phyloP scores from a whole-genome alignment of 805 yeast genomes.

The Dipodascus geniculatus region DNA sequence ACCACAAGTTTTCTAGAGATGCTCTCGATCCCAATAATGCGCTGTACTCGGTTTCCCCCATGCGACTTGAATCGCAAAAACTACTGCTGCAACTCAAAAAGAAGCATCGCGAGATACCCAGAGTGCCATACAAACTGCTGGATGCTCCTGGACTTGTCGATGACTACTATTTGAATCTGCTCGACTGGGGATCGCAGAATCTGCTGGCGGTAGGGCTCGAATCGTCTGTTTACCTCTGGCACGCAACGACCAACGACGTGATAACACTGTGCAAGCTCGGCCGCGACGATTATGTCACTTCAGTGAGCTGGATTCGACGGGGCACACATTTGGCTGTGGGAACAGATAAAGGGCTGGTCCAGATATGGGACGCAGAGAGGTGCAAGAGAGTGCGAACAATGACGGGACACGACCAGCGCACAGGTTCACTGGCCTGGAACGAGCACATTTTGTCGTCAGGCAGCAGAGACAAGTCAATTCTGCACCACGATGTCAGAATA shows the following conservation, averaged over 20 bases:
- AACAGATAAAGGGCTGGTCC: conserved; percentile 74
- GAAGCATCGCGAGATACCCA: conserved; percentile 64
- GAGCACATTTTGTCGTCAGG: conserved; percentile 83
- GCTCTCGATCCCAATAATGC: not conserved
- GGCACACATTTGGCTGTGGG: conserved; percentile 95
- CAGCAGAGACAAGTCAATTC: conserved; percentile 68
- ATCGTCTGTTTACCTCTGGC: conserved; percentile 81
- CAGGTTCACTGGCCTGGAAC: conserved; percentile 87
- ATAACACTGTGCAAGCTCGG: conserved; percentile 61
- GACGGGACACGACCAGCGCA: conserved; percentile 83
- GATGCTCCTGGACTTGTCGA: conserved; percentile 95
- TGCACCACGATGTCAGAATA: conserved; percentile 84
- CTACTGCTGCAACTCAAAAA: conserved; percentile 72
- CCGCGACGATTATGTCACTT: conserved; percentile 61
- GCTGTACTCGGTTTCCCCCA: conserved; percentile 71
- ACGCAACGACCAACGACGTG: conserved; percentile 75
- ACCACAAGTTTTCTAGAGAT: not conserved
- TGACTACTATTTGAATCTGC: conserved; percentile 81
- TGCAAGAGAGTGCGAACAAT: conserved; percentile 76
- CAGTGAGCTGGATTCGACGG: conserved; percentile 85
- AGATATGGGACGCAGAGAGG: conserved; percentile 86
- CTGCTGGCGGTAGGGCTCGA: conserved; percentile 84
- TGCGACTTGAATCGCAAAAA: conserved; percentile 76
- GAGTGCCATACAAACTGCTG: conserved; percentile 81
- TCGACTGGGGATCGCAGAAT: conserved; percentile 93